Percentiles rank a stretch among this genome's conserved stretches.
Evolutionary conservation across 768 basidiomycete species (phyloP).

Genomic region (Gelatoporia subvermispora): DNA sequence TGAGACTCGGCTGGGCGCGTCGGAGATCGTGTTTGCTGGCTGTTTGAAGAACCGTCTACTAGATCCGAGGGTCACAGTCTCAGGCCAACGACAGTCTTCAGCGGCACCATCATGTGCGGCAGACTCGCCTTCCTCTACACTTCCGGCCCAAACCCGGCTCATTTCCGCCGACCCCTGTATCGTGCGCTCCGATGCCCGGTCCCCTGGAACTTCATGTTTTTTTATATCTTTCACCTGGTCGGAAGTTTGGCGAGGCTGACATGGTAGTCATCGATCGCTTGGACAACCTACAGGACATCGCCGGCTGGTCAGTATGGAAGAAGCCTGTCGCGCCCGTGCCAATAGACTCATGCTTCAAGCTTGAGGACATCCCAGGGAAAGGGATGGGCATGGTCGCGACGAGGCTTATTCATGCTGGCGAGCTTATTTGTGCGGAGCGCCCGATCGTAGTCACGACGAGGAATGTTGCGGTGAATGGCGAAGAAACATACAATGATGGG

Average conservation of each 20-base stretch:
- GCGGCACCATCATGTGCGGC: no score
- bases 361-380: background rate
- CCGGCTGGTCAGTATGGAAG: background rate
- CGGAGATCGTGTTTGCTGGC: no score
- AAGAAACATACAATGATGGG: background rate
- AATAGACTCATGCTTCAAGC: background rate
- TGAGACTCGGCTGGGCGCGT: no score
- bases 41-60: no score
- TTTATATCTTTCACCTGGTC: background rate
- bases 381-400: slow-evolving; percentile 2
- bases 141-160: no score
- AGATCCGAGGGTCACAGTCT: no score
- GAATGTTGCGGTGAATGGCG: background rate
- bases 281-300: background rate
- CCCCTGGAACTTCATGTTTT: background rate
- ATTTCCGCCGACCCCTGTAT: background rate
- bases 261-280: background rate
- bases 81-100: no score
- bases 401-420: background rate
- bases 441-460: background rate
- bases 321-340: background rate
- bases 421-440: slow-evolving; percentile 1
- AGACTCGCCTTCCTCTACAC: no score
- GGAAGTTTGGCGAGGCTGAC: background rate
- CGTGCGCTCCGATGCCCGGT: background rate